Percentiles rank a stretch among this genome's conserved stretches.
Conservation (phyloP, 768 basidiomycete species). For the Boletus huronensis region DNA sequence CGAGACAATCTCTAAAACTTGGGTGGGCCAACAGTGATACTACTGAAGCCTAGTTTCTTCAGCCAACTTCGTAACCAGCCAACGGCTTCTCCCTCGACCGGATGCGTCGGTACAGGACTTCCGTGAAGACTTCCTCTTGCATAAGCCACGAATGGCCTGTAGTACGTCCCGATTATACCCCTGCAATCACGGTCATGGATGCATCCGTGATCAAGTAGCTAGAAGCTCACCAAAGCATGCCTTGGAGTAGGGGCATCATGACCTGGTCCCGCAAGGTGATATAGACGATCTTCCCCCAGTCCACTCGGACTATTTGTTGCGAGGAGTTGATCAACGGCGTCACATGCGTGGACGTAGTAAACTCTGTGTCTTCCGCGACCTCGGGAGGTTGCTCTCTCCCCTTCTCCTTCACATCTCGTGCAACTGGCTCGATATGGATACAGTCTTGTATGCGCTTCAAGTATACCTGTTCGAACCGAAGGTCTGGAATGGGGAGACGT, state of each 20-base stretch:
- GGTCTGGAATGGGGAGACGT: slow-evolving; percentile 64
- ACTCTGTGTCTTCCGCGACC: slow-evolving; percentile 21
- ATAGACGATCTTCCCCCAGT: slow-evolving; percentile 60
- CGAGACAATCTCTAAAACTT: slow-evolving; percentile 12
- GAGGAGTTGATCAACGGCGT: slow-evolving; percentile 26
- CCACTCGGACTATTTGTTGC: slow-evolving; percentile 40
- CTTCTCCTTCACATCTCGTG: slow-evolving; percentile 27
- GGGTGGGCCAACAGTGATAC: slow-evolving; percentile 26
- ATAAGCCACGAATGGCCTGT: slow-evolving; percentile 27
- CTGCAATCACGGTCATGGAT: slow-evolving; percentile 13
- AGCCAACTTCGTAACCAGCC: slow-evolving; percentile 30
- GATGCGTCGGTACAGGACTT: slow-evolving; percentile 6
- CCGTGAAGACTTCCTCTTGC: slow-evolving; percentile 18
- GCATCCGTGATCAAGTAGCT: background rate
- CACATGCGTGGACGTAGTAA: slow-evolving; percentile 25
- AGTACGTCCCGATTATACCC: slow-evolving; percentile 32
- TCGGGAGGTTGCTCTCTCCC: slow-evolving; percentile 24
- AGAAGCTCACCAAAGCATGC: slow-evolving; percentile 55
- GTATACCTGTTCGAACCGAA: slow-evolving; percentile 75
- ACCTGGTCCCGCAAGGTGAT: slow-evolving; percentile 67
- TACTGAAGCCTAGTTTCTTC: slow-evolving; percentile 29
- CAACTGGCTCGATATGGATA: slow-evolving; percentile 39
- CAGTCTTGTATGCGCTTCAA: slow-evolving; percentile 55
- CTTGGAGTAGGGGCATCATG: slow-evolving; percentile 63
- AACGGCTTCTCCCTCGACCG: slow-evolving; percentile 31